Base-by-base conservation (phyloP, 805 yeast species). In the Saccharomycopsis babjevae region DNA sequence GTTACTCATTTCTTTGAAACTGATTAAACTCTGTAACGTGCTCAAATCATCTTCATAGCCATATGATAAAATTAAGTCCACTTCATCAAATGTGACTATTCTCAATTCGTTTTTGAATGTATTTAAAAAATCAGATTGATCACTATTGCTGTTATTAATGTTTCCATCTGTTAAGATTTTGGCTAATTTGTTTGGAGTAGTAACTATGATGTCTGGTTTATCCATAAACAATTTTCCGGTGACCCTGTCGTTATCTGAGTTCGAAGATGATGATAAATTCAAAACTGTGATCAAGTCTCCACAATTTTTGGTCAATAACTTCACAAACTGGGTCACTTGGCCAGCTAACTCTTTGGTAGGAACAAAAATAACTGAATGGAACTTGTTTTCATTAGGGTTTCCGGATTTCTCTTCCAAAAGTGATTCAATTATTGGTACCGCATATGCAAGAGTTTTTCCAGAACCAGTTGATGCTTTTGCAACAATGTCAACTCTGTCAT, bases 381-480 rank as follows among this genome's bases (percentile, higher is more conserved):
- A 22, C 16, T 20, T 38, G 5, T 74, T 72, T n/a, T 69, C 68
- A 43, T 64, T 65, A 16, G 70, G 71, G 13, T 57, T 63, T 25
- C 64, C 56, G 32, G 63, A 52, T 62, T 67, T 74, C 54, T 74
- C 76, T 25, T 77, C 74, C 62, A 93, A 75, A 50, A 94, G 81
- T 50, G 84, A 80, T 71, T 94, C 96, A 50, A 94, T 72, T 18
- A 94, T 85, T 6, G 99, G 99, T 60, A 94, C 88, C 86, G 94
- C 85, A 71, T 90, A 94, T 0, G 99, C 99, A 1, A 97, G 99
- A 28, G 99, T 94, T 73, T 94, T 94, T 81, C 99, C 99, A 22
- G 98, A 93, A 77, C 99, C 99, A 4, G 99, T 94, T 28, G 89
- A 97, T 40, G 99, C 99, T 78, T 98, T 98, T 18, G 98, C 99